These are phyloP conservation scores for Scytalidium sp. DNA, from an alignment of 2,329 filamentous ascomycete genomes.

Conservation along the genomic window DNA sequence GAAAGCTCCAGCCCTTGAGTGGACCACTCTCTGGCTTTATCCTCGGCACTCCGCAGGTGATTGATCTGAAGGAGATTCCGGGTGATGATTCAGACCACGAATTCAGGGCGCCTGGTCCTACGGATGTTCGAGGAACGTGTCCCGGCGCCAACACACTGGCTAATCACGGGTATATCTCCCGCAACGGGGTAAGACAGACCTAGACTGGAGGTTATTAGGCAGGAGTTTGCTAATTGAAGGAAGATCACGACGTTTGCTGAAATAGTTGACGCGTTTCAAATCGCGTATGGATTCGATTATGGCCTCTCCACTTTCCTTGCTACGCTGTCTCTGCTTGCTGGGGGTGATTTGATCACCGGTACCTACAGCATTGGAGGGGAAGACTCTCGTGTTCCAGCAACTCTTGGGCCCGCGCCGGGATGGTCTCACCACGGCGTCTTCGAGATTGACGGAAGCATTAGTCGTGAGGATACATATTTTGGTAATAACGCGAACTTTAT, in stretches of 20 bases:
- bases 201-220: too few relatives aligned
- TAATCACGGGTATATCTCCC: slow-evolving; percentile 5
- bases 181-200: too few relatives aligned
- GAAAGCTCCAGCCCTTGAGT: too few relatives aligned
- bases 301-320: slow-evolving; percentile 17
- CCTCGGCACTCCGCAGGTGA: slow-evolving; percentile 2
- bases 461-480: slow-evolving; percentile 17
- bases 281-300: slow-evolving; percentile 21
- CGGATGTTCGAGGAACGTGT: slow-evolving; percentile 5
- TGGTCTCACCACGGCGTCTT: slow-evolving; percentile 21
- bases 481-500: slow-evolving; percentile 16
- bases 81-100: slow-evolving; percentile 19
- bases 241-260: slow-evolving; percentile 15
- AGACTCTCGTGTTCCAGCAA: slow-evolving; percentile 12
- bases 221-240: too few relatives aligned
- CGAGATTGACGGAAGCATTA: slow-evolving; percentile 18
- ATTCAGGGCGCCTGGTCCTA: slow-evolving; percentile 16
- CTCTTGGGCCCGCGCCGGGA: slow-evolving; percentile 19
- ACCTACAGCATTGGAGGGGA: slow-evolving; percentile 23
- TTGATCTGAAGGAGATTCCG: neutral
- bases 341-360: slow-evolving; percentile 20
- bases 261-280: slow-evolving; percentile 24
- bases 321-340: slow-evolving; percentile 16
- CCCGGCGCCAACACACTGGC: slow-evolving; percentile 5
- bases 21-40: too few relatives aligned